Evolutionary conservation across 2,329 filamentous ascomycete genomes (phyloP).

Genomic region (Colletotrichum spaethianum): DNA sequence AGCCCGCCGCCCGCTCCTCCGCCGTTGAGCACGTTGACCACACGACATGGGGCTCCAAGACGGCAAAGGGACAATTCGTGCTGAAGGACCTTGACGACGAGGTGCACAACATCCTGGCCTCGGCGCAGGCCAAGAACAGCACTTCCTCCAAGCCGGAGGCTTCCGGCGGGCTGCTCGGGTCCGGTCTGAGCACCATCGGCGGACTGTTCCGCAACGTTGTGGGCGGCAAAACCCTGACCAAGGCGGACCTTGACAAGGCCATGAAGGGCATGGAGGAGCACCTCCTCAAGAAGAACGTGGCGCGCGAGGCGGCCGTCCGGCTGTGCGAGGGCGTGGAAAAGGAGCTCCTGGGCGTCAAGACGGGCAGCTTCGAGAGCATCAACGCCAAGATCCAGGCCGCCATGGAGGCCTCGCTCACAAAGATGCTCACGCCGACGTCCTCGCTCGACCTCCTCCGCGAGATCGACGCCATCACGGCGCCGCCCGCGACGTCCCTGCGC

Average conservation of each 20-base stretch:
- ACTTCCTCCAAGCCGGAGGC: conserved; percentile 57
- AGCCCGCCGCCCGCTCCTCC: conserved; percentile 65
- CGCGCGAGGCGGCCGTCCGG: conserved; percentile 91
- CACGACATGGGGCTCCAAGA: conserved; percentile 87
- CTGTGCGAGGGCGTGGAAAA: conserved; percentile 93
- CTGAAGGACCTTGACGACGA: conserved; percentile 94
- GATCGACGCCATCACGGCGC: conserved; percentile 83
- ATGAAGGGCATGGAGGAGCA: conserved; percentile 98
- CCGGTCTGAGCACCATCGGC: conserved; percentile 85
- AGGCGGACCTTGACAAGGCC: conserved; percentile 90
- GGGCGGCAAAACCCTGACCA: conserved; percentile 92
- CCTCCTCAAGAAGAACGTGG: conserved; percentile 94
- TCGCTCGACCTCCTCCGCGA: conserved; percentile 95
- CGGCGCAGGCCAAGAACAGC: conserved; percentile 75
- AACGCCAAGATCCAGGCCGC: conserved; percentile 86
- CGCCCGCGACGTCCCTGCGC: conserved; percentile 73
- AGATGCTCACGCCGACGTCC: conserved; percentile 95
- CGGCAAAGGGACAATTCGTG: conserved; percentile 91
- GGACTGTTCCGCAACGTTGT: conserved; percentile 95
- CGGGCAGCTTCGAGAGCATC: conserved; percentile 90
- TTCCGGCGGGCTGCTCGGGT: conserved; percentile 79
- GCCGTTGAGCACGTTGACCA: conserved; percentile 82
- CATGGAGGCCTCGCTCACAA: conserved; percentile 92
- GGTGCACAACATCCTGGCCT: conserved; percentile 88
- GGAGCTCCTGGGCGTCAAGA: conserved; percentile 92